A percentile compares a stretch with the other conserved stretches of the same genome.
phyloP scores from a whole-genome alignment of 2,329 filamentous ascomycete genomes.

The Neocatenulostroma microsporum region DNA sequence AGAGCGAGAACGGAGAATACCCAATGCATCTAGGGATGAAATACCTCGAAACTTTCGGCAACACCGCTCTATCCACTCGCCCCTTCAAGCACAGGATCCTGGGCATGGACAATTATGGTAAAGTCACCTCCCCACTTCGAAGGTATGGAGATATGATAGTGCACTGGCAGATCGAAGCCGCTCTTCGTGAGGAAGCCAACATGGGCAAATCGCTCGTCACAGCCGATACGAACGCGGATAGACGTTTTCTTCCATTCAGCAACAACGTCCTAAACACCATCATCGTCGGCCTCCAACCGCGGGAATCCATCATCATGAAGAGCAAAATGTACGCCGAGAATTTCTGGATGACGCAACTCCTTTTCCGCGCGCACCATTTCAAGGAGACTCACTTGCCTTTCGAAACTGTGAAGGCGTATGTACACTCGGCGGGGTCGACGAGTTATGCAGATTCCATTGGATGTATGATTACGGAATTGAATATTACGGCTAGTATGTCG shows the following conservation, averaged over 20 bases:
- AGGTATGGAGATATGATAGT: conserved; percentile 53
- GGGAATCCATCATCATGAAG: conserved; percentile 37
- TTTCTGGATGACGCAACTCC: conserved; percentile 47
- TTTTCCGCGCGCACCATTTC: conserved; percentile 43
- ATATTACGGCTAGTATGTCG: conserved; percentile 13
- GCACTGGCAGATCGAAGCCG: conserved; percentile 59
- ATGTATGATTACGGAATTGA: conserved; percentile 17
- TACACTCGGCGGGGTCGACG: conserved; percentile 5
- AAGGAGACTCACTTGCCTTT: conserved; percentile 1
- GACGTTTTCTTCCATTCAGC: conserved; percentile 44
- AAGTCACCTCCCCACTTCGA: conserved; percentile 54
- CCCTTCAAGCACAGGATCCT: conserved; percentile 46
- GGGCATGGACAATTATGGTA: conserved; percentile 48
- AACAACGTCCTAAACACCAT: conserved; percentile 41
- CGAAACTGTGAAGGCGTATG: conserved; percentile 4
- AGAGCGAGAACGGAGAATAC: conserved; percentile 17
- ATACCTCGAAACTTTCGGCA: conserved; percentile 37
- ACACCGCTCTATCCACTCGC: conserved; percentile 37
- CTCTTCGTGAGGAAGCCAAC: conserved; percentile 48
- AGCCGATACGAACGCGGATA: conserved; percentile 15
- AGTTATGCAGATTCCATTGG: background rate
- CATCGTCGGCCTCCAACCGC: conserved; percentile 39
- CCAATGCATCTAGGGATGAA: conserved; percentile 33
- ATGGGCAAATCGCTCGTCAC: conserved; percentile 35
- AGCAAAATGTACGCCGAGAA: conserved; percentile 29